phyloP scores from a whole-genome alignment of 2,329 filamentous ascomycete genomes.

The Apiospora rasikravindrae region DNA sequence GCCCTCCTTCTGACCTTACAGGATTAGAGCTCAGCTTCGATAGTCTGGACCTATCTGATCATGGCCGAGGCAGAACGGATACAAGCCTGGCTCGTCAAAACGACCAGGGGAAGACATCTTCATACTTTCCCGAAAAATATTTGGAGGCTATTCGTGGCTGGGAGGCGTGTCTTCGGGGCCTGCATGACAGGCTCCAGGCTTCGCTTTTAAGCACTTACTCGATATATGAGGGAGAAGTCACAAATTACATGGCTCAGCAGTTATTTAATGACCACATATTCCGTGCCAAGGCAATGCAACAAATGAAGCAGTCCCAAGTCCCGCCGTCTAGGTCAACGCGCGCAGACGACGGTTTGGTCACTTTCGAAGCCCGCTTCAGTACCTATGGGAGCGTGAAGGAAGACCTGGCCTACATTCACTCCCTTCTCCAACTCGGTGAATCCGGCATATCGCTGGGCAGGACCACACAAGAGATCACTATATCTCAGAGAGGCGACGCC shows the following conservation, averaged over 20 bases:
- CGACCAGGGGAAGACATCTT: conserved; percentile 28
- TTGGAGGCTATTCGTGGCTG: conserved; percentile 50
- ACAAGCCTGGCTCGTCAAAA: neutral
- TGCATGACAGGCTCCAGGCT: conserved; percentile 48
- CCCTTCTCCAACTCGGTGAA: conserved; percentile 47
- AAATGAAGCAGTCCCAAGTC: conserved; percentile 46
- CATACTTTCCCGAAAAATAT: conserved; percentile 38
- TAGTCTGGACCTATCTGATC: conserved; percentile 20
- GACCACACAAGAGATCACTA: conserved; percentile 47
- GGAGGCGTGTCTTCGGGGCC: conserved; percentile 47
- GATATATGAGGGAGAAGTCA: conserved; percentile 50
- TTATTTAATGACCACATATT: conserved; percentile 49
- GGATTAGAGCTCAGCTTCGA: neutral
- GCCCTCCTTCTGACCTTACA: neutral
- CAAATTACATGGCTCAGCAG: conserved; percentile 47
- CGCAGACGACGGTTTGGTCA: conserved; percentile 50
- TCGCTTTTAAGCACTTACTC: conserved; percentile 52
- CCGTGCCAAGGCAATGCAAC: conserved; percentile 48
- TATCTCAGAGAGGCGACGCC: conserved; percentile 52
- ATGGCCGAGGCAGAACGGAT: neutral
- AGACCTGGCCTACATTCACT: conserved; percentile 46
- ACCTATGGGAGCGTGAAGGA: conserved; percentile 52
- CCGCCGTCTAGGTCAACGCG: conserved; percentile 47
- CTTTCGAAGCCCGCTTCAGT: conserved; percentile 53
- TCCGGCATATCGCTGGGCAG: conserved; percentile 47